phyloP scores from a whole-genome alignment of 495 filamentous ascomycete species.

The Evansstolkia leycettana region DNA sequence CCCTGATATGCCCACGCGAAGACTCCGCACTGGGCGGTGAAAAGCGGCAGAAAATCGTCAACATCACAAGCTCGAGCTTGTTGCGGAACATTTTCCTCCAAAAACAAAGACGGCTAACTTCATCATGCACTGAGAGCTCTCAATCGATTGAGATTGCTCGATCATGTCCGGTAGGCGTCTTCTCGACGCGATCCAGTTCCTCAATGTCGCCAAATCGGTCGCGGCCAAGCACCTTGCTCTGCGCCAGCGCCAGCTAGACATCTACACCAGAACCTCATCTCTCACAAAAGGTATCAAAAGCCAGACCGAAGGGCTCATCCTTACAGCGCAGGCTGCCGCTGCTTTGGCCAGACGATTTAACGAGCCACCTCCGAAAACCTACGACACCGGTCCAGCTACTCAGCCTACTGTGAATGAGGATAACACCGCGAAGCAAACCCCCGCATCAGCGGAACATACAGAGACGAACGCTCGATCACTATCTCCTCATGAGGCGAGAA shows the following conservation, averaged over 20 bases:
- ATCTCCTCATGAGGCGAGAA: conserved; percentile 26
- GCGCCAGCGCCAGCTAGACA: conserved; percentile 63
- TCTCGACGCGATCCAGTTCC: conserved; percentile 67
- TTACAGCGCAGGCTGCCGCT: conserved; percentile 52
- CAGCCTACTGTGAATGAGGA: too few species aligned
- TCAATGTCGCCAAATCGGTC: conserved; percentile 65
- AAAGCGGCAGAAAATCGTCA: conserved; percentile 7
- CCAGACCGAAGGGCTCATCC: conserved; percentile 49
- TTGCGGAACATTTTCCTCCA: too few species aligned
- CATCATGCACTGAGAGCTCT: neutral
- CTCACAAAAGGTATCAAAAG: conserved; percentile 54
- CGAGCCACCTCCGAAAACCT: conserved; percentile 18
- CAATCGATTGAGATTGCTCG: neutral
- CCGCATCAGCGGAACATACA: too few species aligned
- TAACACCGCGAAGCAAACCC: neutral
- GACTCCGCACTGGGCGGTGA: conserved; percentile 3
- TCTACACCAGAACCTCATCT: conserved; percentile 65
- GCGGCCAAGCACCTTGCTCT: conserved; percentile 70
- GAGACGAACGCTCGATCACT: conserved; percentile 5
- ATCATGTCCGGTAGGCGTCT: conserved; percentile 59
- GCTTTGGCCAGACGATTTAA: conserved; percentile 45
- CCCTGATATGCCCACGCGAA: neutral
- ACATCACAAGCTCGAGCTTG: too few species aligned
- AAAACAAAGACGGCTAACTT: too few species aligned
- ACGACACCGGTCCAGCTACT: neutral